These are phyloP conservation scores for Malus sieversii DNA, from an alignment of 306 rosid species.

Conservation along the genomic window DNA sequence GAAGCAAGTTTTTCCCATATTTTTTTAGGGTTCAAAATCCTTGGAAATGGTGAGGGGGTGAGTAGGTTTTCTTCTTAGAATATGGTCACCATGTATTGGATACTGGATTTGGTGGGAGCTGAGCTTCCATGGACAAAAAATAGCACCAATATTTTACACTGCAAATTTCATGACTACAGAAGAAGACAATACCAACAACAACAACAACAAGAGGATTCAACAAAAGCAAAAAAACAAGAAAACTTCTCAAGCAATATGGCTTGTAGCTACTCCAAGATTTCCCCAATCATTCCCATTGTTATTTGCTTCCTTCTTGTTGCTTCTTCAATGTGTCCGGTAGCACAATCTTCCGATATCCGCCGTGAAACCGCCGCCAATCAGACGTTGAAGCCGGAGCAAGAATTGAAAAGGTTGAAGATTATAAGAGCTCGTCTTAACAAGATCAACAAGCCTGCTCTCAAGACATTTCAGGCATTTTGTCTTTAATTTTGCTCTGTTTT, in stretches of 20 bases:
- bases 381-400: slow-evolving; percentile 48
- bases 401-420: slow-evolving; percentile 41
- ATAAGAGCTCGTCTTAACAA: slow-evolving; percentile 52
- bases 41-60: slow-evolving; percentile 54
- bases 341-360: slow-evolving; percentile 26
- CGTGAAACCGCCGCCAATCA: slow-evolving; percentile 33
- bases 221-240: slow-evolving; percentile 29
- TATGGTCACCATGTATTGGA: slow-evolving; percentile 31
- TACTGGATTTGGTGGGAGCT: slow-evolving; percentile 27
- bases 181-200: slow-evolving; percentile 40
- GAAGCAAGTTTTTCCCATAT: slow-evolving; percentile 10
- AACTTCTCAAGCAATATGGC: slow-evolving; percentile 47
- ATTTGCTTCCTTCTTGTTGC: slow-evolving; percentile 48
- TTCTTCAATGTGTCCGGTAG: slow-evolving; percentile 42
- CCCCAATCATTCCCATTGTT: slow-evolving; percentile 40
- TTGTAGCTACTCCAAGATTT: slow-evolving; percentile 48
- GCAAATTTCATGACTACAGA: slow-evolving; percentile 28
- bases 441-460: slow-evolving; percentile 69
- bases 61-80: slow-evolving; percentile 18
- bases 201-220: slow-evolving; percentile 24
- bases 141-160: slow-evolving; percentile 20
- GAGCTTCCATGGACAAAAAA: slow-evolving; percentile 35
- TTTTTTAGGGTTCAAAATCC: slow-evolving; percentile 25
- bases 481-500: slow-evolving; percentile 1
- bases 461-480: slow-evolving; percentile 68